Evolutionary conservation across 176 grass and related monocot species (phyloP).

Genomic region (Juncus effusus): DNA sequence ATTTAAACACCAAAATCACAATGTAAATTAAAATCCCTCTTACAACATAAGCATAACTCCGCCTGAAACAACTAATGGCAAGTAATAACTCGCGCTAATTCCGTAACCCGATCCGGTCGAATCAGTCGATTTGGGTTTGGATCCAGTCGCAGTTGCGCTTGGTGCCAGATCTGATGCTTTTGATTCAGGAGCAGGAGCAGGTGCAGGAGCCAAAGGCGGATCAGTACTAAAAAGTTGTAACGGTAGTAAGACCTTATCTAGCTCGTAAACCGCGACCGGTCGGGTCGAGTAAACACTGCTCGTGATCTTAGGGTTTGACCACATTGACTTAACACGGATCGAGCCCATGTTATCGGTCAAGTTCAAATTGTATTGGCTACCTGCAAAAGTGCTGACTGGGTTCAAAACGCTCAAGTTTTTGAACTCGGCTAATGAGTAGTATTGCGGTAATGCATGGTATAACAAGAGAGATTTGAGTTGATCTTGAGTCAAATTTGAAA

Average conservation of each 20-base stretch:
- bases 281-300: slow-evolving; percentile 75
- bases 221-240: slow-evolving; percentile 73
- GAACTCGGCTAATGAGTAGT: slow-evolving; percentile 86
- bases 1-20: slow-evolving; percentile 34
- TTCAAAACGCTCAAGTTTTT: slow-evolving; percentile 61
- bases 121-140: slow-evolving; percentile 24
- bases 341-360: slow-evolving; percentile 60
- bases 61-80: slow-evolving; percentile 34
- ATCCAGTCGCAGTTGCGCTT: slow-evolving; percentile 28
- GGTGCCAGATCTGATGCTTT: slow-evolving; percentile 50
- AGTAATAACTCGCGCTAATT: slow-evolving; percentile 23
- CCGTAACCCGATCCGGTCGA: slow-evolving; percentile 24
- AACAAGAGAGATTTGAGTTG: slow-evolving; percentile 69
- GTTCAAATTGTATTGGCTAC: slow-evolving; percentile 64
- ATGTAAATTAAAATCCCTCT: slow-evolving; percentile 12
- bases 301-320: slow-evolving; percentile 81
- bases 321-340: slow-evolving; percentile 60
- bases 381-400: slow-evolving; percentile 74
- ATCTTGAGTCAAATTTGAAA: slow-evolving; percentile 69
- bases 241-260: slow-evolving; percentile 72
- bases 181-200: slow-evolving; percentile 60
- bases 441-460: slow-evolving; percentile 74
- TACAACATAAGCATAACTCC: slow-evolving; percentile 47
- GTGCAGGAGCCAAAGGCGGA: slow-evolving; percentile 62
- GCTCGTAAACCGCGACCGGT: slow-evolving; percentile 70